Evolutionary conservation across 371 early-diverging fungal species (phyloP).

Genomic region (Chytridium lagenaria): DNA sequence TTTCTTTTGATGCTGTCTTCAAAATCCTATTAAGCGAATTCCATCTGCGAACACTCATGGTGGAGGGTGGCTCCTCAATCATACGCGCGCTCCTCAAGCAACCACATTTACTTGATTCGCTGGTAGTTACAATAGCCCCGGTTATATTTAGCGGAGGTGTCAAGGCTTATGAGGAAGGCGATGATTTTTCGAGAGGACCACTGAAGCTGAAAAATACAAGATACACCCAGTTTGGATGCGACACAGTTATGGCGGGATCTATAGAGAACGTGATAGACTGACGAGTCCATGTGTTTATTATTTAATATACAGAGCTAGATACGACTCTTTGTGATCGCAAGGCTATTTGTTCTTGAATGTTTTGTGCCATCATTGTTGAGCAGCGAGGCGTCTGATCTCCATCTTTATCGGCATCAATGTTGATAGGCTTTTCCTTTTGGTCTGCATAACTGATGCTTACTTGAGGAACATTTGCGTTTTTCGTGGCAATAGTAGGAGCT

Average conservation of each 20-base stretch:
- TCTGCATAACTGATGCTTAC: no score
- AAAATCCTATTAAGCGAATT: constrained; percentile 15
- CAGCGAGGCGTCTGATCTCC: no score
- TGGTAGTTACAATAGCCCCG: constrained; percentile 85
- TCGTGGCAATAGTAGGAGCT: no score
- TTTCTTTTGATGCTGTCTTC: constrained; percentile 28
- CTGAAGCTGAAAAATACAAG: constrained; percentile 26
- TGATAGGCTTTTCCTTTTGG: no score
- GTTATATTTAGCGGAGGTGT: constrained; percentile 67
- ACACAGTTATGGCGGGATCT: constrained; percentile 36
- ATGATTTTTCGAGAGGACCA: neutral
- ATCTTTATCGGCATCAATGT: no score
- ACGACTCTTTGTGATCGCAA: no score
- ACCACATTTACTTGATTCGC: constrained; percentile 51
- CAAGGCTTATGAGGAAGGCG: constrained; percentile 40
- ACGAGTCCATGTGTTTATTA: no score
- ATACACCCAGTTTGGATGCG: constrained; percentile 46
- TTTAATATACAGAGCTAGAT: no score
- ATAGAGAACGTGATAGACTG: neutral
- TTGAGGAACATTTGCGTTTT: no score
- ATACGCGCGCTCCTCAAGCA: constrained; percentile 70
- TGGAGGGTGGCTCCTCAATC: constrained; percentile 89
- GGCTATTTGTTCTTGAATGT: no score
- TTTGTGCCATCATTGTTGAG: no score
- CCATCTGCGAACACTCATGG: constrained; percentile 70